Percentiles rank a stretch among this genome's conserved stretches.
These are phyloP conservation scores for Aspergillus brunneoviolaceus DNA, from an alignment of 2,329 filamentous ascomycete genomes.

Conservation along the genomic window DNA sequence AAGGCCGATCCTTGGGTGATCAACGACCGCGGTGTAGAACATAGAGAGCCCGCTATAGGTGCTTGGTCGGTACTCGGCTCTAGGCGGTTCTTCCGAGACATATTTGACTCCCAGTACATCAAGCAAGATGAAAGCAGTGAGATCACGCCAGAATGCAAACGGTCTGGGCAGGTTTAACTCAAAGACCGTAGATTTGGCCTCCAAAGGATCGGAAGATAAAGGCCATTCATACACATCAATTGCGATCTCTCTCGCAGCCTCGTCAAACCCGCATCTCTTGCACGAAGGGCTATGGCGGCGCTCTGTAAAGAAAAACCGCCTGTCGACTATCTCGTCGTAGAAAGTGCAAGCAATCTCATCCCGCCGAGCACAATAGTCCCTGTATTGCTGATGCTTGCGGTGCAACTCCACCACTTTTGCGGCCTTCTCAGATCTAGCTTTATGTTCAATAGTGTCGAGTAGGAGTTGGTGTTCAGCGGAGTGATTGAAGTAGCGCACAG, in stretches of 20 bases:
- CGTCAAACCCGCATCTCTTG: constrained; percentile 35
- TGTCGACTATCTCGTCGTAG: neutral
- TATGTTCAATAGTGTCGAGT: constrained; percentile 37
- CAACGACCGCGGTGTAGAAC: constrained; percentile 5
- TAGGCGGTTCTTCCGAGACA: constrained; percentile 4
- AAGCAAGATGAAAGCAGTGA: constrained; percentile 44
- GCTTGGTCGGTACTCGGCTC: constrained; percentile 12
- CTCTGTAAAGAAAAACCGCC: constrained; percentile 1
- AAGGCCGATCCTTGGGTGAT: constrained; percentile 28
- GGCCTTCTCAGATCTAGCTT: constrained; percentile 32
- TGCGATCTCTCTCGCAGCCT: constrained; percentile 36
- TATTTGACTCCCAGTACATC: constrained; percentile 37
- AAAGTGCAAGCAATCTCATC: constrained; percentile 9
- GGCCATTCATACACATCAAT: constrained; percentile 60
- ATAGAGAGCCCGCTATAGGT: constrained; percentile 18
- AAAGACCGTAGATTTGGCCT: constrained; percentile 52
- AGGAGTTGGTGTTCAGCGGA: constrained; percentile 44
- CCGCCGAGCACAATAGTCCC: constrained; percentile 23
- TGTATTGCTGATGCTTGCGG: constrained; percentile 29
- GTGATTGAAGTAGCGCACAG: constrained; percentile 50
- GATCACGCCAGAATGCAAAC: constrained; percentile 53
- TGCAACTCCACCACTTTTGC: constrained; percentile 28
- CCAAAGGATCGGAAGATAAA: constrained; percentile 35
- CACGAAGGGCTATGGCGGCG: constrained; percentile 29
- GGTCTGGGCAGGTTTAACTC: constrained; percentile 48